These are phyloP conservation scores for Gracilaria vermiculophylla DNA, from an alignment of 23 red algal species.

Conservation along the genomic window DNA sequence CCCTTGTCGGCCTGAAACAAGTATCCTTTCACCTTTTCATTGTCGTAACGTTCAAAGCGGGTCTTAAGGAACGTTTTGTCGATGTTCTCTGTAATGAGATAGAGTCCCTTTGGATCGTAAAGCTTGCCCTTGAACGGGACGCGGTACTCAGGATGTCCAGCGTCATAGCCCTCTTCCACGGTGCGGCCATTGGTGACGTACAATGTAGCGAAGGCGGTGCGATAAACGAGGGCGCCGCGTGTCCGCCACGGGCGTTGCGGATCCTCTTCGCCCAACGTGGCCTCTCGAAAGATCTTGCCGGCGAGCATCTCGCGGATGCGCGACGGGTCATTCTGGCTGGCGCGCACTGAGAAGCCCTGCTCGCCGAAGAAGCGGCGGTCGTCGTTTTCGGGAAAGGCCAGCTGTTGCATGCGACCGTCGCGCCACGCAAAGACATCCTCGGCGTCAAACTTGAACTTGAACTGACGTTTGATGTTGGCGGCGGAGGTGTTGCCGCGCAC, in stretches of 20 bases:
- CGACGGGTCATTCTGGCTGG: constrained; percentile 30
- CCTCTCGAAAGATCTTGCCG: constrained; percentile 35
- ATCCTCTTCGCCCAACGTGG: constrained; percentile 16
- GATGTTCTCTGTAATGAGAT: constrained; percentile 48
- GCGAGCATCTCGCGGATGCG: constrained; percentile 34
- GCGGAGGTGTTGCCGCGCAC: constrained; percentile 54
- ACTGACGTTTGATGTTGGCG: constrained; percentile 41
- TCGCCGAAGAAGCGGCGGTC: constrained; percentile 45
- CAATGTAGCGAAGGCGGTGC: constrained; percentile 25
- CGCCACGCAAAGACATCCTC: constrained; percentile 20
- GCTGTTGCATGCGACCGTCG: background rate
- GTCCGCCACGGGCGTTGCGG: constrained; percentile 29
- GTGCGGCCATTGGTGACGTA: constrained; percentile 46
- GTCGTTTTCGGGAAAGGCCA: constrained; percentile 30
- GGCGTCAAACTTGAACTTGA: constrained; percentile 61
- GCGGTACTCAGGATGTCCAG: constrained; percentile 17
- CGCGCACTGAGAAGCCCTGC: constrained; percentile 40
- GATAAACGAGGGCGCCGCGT: constrained; percentile 30
- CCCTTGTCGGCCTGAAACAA: constrained; percentile 48
- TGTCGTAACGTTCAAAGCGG: constrained; percentile 27
- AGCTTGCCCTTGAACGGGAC: constrained; percentile 8
- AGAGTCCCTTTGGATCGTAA: constrained; percentile 54
- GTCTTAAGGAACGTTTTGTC: constrained; percentile 56
- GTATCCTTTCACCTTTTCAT: constrained; percentile 44
- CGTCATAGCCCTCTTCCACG: constrained; percentile 25